Percentiles rank a stretch among this genome's conserved stretches.
Evolutionary conservation across 768 basidiomycete species (phyloP).

Genomic region (Suillus subluteus): DNA sequence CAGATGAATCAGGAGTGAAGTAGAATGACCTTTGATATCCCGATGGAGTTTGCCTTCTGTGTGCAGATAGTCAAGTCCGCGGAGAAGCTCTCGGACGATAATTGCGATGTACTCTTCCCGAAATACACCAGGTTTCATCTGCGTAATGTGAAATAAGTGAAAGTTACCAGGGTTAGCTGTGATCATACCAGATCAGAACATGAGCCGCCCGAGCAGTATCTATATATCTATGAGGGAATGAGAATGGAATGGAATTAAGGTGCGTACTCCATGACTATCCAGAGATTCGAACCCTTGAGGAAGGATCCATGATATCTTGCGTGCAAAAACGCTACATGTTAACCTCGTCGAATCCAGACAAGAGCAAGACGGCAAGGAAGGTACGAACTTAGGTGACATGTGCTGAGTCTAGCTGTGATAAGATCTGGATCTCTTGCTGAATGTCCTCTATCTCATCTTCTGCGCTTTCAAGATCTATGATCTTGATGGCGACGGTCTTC

Average conservation of each 20-base stretch:
- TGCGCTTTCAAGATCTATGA: constrained; percentile 98
- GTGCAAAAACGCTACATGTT: constrained; percentile 30
- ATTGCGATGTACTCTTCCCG: constrained; percentile 99
- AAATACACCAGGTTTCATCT: constrained; percentile 99
- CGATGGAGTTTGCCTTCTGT: constrained; percentile 95
- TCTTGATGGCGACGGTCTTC: constrained; percentile 98
- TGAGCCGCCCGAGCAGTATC: constrained; percentile 97
- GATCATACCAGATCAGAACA: constrained; percentile 89
- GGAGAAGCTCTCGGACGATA: constrained; percentile 88
- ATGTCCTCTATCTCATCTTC: constrained; percentile 99
- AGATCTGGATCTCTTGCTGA: constrained; percentile 97
- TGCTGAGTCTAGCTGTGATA: constrained; percentile 93
- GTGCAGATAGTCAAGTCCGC: constrained; percentile 94
- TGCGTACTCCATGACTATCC: constrained; percentile 97
- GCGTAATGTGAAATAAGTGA: constrained; percentile 18
- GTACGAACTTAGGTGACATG: constrained; percentile 91
- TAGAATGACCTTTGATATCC: constrained; percentile 92
- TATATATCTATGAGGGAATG: constrained; percentile 31
- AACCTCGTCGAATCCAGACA: constrained; percentile 37
- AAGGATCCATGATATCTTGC: constrained; percentile 92
- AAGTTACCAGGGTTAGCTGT: constrained; percentile 7
- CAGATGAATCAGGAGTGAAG: background rate
- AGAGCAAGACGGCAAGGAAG: constrained; percentile 22
- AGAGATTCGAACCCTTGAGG: constrained; percentile 93
- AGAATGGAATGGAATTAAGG: constrained; percentile 14